phyloP scores from a whole-genome alignment of 345 rosid species.

The Populus tremula region DNA sequence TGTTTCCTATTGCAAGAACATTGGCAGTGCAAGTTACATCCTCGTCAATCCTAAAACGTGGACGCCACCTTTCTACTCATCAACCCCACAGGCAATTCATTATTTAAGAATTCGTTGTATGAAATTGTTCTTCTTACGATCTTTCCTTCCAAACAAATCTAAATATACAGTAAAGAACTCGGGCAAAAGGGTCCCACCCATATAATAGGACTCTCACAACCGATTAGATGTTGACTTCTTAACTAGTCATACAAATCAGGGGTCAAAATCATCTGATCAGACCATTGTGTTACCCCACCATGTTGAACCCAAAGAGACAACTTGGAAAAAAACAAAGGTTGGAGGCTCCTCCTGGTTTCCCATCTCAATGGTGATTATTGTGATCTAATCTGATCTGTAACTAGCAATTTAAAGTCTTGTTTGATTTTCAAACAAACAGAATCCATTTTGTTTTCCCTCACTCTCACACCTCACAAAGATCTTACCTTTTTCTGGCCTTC shows the following conservation, averaged over 20 bases:
- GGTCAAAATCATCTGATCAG: slow-evolving; percentile 10
- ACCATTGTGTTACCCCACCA: not conserved
- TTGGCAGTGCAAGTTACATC: not conserved
- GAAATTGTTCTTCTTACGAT: too few species aligned
- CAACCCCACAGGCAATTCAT: not conserved
- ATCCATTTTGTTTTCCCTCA: slow-evolving; percentile 10
- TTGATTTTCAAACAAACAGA: not conserved
- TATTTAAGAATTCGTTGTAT: too few species aligned
- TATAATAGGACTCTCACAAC: not conserved
- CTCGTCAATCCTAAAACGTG: not conserved
- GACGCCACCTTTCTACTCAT: not conserved
- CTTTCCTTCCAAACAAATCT: not conserved
- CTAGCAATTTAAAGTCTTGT: not conserved
- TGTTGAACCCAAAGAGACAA: not conserved
- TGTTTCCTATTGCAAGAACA: not conserved
- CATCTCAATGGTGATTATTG: not conserved
- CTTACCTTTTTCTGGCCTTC: not conserved
- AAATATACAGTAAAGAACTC: not conserved
- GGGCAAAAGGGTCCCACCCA: not conserved
- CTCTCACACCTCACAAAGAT: slow-evolving; percentile 4
- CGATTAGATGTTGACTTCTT: not conserved
- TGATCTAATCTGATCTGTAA: not conserved
- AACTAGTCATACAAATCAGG: not conserved
- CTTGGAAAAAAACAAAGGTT: not conserved
- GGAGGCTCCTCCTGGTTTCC: not conserved